Conservation (phyloP, 345 rosid genomes). For the Acer campestre region DNA sequence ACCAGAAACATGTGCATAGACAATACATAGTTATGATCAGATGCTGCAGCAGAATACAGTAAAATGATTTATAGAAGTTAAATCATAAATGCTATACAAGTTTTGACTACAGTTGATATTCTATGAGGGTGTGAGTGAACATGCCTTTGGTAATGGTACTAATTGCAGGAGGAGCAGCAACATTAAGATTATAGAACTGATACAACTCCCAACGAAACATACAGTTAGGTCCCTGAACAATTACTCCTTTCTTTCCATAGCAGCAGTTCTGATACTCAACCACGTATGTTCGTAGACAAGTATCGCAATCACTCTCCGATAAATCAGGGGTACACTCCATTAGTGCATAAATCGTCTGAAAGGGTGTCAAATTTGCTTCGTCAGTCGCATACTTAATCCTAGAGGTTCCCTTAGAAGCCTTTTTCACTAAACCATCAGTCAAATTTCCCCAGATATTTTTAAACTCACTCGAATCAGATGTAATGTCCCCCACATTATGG, state of each 20-base stretch:
- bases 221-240: neutral
- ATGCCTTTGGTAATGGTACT: no score
- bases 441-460: slow-evolving; percentile 15
- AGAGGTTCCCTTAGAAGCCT: slow-evolving; percentile 22
- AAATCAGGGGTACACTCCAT: slow-evolving; percentile 34
- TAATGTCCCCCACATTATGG: no score
- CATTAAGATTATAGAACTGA: neutral
- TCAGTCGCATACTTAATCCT: slow-evolving; percentile 24
- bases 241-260: neutral
- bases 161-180: neutral
- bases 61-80: no score
- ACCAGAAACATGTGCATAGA: no score
- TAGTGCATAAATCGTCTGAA: slow-evolving; percentile 17
- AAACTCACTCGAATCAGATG: slow-evolving; percentile 7
- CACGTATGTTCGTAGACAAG: slow-evolving; percentile 9
- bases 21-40: no score
- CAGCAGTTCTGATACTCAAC: neutral
- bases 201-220: neutral
- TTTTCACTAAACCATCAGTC: neutral
- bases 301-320: neutral
- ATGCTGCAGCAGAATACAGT: no score
- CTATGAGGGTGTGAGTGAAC: no score
- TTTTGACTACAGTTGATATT: no score
- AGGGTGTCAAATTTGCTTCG: neutral
- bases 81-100: no score